These are phyloP conservation scores for Solanum verrucosum DNA, from an alignment of 257 asterid genomes.

Conservation along the genomic window DNA sequence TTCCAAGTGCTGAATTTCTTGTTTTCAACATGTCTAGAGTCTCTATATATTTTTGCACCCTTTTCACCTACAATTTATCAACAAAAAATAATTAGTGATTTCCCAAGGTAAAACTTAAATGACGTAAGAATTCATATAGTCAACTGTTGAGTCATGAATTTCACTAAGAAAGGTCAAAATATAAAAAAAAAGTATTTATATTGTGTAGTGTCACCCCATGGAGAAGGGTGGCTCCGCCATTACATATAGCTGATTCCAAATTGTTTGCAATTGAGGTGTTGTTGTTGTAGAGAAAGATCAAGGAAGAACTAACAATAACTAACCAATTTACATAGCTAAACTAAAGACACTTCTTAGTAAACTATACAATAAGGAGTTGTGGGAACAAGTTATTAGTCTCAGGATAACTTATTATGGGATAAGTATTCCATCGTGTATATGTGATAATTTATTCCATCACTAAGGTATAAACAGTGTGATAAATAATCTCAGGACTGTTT, in stretches of 20 bases:
- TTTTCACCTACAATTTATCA: constrained; percentile 52
- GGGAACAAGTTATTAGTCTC: too few relatives aligned
- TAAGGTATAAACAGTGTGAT: fast-evolving
- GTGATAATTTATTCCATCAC: too few relatives aligned
- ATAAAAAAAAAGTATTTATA: not conserved
- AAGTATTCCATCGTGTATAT: too few relatives aligned
- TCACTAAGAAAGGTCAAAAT: not conserved
- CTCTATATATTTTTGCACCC: constrained; percentile 83
- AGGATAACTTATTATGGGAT: too few relatives aligned
- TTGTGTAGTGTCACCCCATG: not conserved
- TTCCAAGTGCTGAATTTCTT: constrained; percentile 37
- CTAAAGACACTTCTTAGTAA: not conserved
- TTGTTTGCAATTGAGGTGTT: not conserved
- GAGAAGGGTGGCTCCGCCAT: not conserved
- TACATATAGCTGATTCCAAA: not conserved
- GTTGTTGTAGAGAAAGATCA: too few relatives aligned
- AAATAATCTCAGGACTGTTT: too few relatives aligned
- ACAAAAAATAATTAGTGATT: not conserved
- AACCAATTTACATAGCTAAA: not conserved
- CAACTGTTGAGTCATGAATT: not conserved
- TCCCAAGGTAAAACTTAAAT: not conserved
- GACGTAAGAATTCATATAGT: not conserved
- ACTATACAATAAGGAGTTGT: not conserved
- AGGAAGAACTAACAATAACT: too few relatives aligned
- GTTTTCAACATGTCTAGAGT: constrained; percentile 64